Base-by-base conservation (phyloP, 129 eudicot species). In the Flaveria trinervia region DNA sequence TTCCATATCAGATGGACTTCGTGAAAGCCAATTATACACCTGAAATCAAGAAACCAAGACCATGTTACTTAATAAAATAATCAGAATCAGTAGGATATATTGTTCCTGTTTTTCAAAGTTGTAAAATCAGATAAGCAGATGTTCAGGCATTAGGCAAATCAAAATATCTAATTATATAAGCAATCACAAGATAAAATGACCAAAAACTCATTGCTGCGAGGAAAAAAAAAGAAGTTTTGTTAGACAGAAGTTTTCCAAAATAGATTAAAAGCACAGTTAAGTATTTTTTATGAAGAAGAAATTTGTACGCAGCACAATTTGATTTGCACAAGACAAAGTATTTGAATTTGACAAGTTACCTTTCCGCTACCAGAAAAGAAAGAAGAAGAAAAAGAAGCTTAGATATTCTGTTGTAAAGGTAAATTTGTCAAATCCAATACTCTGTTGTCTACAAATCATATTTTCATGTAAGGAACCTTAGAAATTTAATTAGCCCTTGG, bases 1-100 rank as follows among this genome's bases (percentile, higher is more conserved):
- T 73, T 93, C 98, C 85, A 93, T 90, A 25, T 93, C 98, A 13
- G 92, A 86, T 22, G 98, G 98, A 82, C 95, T 84, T 77, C 84
- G 85, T 71, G 92, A 79, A 46, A 93, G 96, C 98, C 98, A 93
- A 64, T 82, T 90, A 60, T 39, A 85, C 17, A 93, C 85, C 98
- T 93, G 90, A 64, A 66, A 45, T 50, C 66, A 50, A 74, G 48
- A 50, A 55, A 13, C 13, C 62, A 26, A 15, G 65, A 59, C 28
- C 55, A 70, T 5, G 59, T 50, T 39, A 33, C 20, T 65, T 10
- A 3, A 49, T 49, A 5, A 49, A 14, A 49, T 49, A 49, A 14
- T 49, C 54, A 49, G 54, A 16, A 15, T 13, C 16, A 13, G 26
- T 55, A 55, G 61, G 17, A 55, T 17, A 55, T n/a, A 16, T 26